Conservation (phyloP, 2,329 filamentous ascomycete genomes). For the Nakataea oryzae region DNA sequence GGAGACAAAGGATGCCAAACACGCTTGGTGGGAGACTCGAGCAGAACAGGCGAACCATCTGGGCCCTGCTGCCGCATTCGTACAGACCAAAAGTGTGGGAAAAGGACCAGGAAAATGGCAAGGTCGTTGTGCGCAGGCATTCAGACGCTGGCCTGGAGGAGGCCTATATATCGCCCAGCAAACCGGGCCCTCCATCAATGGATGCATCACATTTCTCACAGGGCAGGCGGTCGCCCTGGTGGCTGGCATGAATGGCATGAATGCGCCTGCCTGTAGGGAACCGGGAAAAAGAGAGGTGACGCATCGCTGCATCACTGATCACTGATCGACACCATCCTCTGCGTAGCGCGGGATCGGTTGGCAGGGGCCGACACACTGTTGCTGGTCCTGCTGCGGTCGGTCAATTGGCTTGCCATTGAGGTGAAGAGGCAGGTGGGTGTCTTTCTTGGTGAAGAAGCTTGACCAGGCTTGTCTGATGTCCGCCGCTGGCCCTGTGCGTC, state of each 20-base stretch:
- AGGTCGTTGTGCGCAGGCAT: not conserved
- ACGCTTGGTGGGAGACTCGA: not conserved
- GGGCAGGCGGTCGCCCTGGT: not conserved
- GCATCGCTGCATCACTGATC: not conserved
- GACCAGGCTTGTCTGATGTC: too few species aligned
- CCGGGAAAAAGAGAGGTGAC: not conserved
- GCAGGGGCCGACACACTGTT: too few species aligned
- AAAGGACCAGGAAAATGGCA: not conserved
- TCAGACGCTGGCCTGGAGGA: not conserved
- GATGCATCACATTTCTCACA: not conserved
- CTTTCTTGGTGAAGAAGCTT: too few species aligned
- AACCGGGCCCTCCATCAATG: not conserved
- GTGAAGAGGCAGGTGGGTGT: too few species aligned
- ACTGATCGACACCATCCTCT: not conserved
- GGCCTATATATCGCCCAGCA: not conserved
- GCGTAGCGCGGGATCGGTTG: not conserved
- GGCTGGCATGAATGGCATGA: not conserved
- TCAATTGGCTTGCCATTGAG: too few species aligned
- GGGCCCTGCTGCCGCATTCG: not conserved
- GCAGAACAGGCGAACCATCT: not conserved
- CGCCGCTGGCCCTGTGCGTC: too few species aligned
- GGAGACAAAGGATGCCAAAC: not conserved
- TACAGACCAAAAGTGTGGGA: not conserved
- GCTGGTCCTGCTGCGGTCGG: too few species aligned
- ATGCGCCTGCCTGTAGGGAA: not conserved